These are phyloP conservation scores for Cystobasidium pallidum DNA, from an alignment of 1,284 basidiomycete species.

Conservation along the genomic window DNA sequence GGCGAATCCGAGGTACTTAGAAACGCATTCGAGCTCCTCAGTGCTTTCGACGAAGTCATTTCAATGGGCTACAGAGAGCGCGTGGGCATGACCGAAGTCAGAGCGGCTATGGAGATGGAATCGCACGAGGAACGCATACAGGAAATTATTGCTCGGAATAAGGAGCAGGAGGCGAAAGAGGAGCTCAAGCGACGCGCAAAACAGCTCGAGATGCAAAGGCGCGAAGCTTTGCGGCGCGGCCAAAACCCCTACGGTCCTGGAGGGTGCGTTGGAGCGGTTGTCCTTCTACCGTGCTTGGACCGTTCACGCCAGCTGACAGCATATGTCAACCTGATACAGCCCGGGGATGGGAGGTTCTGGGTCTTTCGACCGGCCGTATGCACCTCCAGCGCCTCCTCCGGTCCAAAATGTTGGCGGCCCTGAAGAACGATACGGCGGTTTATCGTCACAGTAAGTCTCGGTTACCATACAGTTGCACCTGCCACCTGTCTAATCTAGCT, in stretches of 20 bases:
- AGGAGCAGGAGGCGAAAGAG: constrained; percentile 98
- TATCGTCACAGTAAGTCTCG: constrained; percentile 29
- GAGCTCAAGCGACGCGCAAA: constrained; percentile 97
- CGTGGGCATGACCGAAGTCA: constrained; percentile 86
- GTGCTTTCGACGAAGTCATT: constrained; percentile 96
- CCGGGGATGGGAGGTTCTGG: constrained; percentile 42
- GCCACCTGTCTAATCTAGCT: neutral
- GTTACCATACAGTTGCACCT: neutral
- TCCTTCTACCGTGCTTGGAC: constrained; percentile 1
- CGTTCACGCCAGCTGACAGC: neutral
- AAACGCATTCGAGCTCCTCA: constrained; percentile 91
- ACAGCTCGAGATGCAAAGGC: constrained; percentile 95
- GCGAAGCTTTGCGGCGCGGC: constrained; percentile 82
- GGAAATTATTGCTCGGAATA: constrained; percentile 98
- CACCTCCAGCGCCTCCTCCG: constrained; percentile 26
- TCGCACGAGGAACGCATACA: constrained; percentile 99
- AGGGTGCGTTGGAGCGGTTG: constrained; percentile 26
- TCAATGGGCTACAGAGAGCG: constrained; percentile 92
- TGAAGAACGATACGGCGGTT: constrained; percentile 33
- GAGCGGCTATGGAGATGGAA: constrained; percentile 95
- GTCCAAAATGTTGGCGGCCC: constrained; percentile 34
- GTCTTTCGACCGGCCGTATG: constrained; percentile 47
- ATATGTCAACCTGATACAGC: neutral
- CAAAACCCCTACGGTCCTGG: constrained; percentile 55
- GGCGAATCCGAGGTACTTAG: constrained; percentile 88